A percentile compares a stretch with the other conserved stretches of the same genome.
Evolutionary conservation across 1,284 basidiomycete genomes (phyloP).

Genomic region (Laetiporus sulphureus): DNA sequence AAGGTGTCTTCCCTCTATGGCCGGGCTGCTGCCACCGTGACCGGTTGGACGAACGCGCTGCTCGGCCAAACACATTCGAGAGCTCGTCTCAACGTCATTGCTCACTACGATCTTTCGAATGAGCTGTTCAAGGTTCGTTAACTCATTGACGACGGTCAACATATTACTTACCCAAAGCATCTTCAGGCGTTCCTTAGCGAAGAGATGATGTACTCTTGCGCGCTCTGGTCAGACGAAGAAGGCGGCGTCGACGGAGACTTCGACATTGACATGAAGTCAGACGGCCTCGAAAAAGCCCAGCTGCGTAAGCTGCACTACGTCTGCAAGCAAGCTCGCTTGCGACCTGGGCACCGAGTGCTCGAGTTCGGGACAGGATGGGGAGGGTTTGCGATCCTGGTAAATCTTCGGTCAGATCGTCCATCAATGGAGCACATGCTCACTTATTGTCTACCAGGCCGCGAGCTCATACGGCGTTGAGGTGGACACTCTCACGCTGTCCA

Average conservation of each 20-base stretch:
- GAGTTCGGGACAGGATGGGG: constrained; percentile 96
- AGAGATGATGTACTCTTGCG: constrained; percentile 94
- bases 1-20: constrained; percentile 60
- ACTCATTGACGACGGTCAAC: no score
- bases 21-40: constrained; percentile 59
- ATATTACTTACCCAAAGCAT: no score
- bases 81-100: constrained; percentile 78
- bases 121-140: constrained; percentile 60
- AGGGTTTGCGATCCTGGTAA: constrained; percentile 79
- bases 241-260: constrained; percentile 63
- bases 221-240: constrained; percentile 70
- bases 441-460: constrained; percentile 47
- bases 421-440: not conserved
- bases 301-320: constrained; percentile 76
- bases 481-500: constrained; percentile 81
- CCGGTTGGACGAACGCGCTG: constrained; percentile 72
- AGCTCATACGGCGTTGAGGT: constrained; percentile 71
- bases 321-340: constrained; percentile 68
- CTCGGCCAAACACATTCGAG: constrained; percentile 76
- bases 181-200: constrained; percentile 69
- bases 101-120: constrained; percentile 88
- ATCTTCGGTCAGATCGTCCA: constrained; percentile 11
- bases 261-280: constrained; percentile 31
- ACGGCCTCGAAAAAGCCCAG: constrained; percentile 79
- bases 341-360: constrained; percentile 72